Evolutionary conservation across 768 basidiomycete genomes (phyloP), one percentile per base, ranked within the genome.

Genomic region (Mycena rebaudengoi): DNA sequence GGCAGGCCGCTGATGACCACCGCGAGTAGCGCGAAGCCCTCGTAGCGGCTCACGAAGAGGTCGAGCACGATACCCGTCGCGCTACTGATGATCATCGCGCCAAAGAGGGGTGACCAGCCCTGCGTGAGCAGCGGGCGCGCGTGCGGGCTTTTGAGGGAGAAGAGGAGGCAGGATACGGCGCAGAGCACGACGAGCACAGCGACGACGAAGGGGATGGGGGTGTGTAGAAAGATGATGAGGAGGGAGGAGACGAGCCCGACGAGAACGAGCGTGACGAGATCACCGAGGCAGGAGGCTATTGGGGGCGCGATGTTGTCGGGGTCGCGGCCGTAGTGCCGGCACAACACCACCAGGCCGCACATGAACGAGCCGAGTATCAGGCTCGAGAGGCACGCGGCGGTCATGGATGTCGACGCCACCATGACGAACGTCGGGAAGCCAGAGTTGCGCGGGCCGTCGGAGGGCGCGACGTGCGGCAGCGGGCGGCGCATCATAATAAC

Each of bases 241-340:
- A 87, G 62, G 3, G 91, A 85, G 7, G 93, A 90, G n/a, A 90
- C 81, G 18, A 79, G 59, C n/a, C 91, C 93, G 26, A 99, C 80
- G 56, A 98, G 88, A 61, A 88, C 83, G 48, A 99, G 87, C 0
- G 97, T 97, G 50, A 99, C 83, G 32, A 99, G 83, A 71, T 99
- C 98, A 5, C 98, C 97, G 2, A 99, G 83, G 69, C 94, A 95
- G 3, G 95, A 88, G 0, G 98, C 98, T 10, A 99, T 83, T 0
- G 98, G 96, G 0, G 98, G 94, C 2, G 96, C 92, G 67, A 99
- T 96, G 75, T 99, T 99, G 73, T 98, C 96, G 95, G 98, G 98
- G 76, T 99, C 91, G 40, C 90, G 85, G 5, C 89, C 86, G 64
- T 85, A 87, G 70, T 81, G 84, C 51, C 94, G 82, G 73, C 95